A percentile compares a stretch with the other conserved stretches of the same genome.
Conservation (phyloP, 768 basidiomycete genomes). For the Epithele typhae region DNA sequence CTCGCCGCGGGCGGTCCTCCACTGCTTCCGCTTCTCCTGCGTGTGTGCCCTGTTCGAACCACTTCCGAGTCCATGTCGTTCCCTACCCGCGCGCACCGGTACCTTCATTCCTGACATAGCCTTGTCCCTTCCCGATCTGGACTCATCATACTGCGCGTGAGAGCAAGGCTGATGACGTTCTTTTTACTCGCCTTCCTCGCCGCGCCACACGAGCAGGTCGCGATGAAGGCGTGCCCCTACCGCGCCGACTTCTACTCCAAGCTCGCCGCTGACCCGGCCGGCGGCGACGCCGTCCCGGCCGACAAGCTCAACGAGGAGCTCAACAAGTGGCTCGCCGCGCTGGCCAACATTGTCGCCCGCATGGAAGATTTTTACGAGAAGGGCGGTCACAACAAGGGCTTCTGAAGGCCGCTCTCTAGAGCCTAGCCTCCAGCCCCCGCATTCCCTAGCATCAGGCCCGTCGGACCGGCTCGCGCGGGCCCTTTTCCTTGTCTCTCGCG, state of each 20-base stretch:
- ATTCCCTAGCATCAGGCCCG: too few species aligned
- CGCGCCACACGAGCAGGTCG: constrained; percentile 35
- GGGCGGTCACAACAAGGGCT: constrained; percentile 39
- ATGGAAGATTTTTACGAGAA: constrained; percentile 43
- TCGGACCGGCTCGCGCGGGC: too few species aligned
- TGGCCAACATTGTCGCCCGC: constrained; percentile 43
- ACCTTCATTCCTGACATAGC: neutral
- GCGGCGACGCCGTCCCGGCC: constrained; percentile 32
- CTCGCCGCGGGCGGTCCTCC: too few species aligned
- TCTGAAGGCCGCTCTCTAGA: constrained; percentile 25
- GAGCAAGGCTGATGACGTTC: too few species aligned
- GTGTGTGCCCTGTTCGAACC: too few species aligned
- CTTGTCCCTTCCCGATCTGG: neutral
- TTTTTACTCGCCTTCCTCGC: too few species aligned
- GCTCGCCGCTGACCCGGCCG: constrained; percentile 38
- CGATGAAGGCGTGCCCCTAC: constrained; percentile 68
- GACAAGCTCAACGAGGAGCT: constrained; percentile 45
- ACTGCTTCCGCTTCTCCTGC: too few species aligned
- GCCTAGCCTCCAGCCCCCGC: too few species aligned
- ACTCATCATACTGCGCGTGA: too few species aligned
- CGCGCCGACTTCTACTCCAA: constrained; percentile 54
- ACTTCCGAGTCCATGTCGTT: too few species aligned
- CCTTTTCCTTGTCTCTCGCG: too few species aligned
- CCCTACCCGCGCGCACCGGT: too few species aligned
- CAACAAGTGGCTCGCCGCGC: constrained; percentile 48